Evolutionary conservation across 371 early-diverging fungal species (phyloP).

Genomic region (Rhizopus sp.): DNA sequence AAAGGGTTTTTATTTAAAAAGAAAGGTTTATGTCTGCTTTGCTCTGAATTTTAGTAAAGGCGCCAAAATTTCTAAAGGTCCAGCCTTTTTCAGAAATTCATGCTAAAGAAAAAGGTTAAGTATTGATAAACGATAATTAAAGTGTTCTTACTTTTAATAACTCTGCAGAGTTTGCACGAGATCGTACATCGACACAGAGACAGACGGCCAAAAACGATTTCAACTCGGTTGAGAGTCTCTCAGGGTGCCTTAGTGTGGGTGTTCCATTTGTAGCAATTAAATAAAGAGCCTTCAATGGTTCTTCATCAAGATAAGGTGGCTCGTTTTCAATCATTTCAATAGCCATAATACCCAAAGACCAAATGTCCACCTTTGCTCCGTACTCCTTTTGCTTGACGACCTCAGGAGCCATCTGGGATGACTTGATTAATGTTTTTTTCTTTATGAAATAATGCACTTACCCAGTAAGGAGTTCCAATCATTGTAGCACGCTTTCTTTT

Average conservation of each 20-base stretch:
- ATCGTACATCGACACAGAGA: conserved; percentile 87
- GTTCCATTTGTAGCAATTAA: conserved; percentile 97
- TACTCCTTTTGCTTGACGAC: conserved; percentile 92
- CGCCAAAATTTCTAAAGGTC: conserved; percentile 52
- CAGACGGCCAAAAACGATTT: conserved; percentile 88
- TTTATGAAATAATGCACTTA: conserved; percentile 24
- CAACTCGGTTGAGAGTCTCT: conserved; percentile 76
- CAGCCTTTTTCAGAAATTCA: conserved; percentile 71
- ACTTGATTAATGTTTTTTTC: neutral
- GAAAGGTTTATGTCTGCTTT: conserved; percentile 5
- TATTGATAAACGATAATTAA: neutral
- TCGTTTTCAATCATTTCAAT: conserved; percentile 98
- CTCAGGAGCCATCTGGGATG: conserved; percentile 79
- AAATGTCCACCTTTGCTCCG: conserved; percentile 89
- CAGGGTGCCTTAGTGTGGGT: conserved; percentile 89
- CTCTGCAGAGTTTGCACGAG: conserved; percentile 85
- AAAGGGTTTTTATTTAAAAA: neutral
- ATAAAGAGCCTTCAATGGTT: conserved; percentile 93
- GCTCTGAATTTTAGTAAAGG: conserved; percentile 55
- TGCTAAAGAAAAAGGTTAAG: conserved; percentile 39
- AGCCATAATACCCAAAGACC: conserved; percentile 95
- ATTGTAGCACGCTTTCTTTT: conserved; percentile 90
- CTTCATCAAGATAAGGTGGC: conserved; percentile 96
- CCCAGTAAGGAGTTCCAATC: conserved; percentile 95
- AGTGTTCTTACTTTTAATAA: conserved; percentile 59